Percentiles rank a stretch among this genome's conserved stretches.
phyloP scores from a whole-genome alignment of 345 rosid species.

The Citrus glauca region DNA sequence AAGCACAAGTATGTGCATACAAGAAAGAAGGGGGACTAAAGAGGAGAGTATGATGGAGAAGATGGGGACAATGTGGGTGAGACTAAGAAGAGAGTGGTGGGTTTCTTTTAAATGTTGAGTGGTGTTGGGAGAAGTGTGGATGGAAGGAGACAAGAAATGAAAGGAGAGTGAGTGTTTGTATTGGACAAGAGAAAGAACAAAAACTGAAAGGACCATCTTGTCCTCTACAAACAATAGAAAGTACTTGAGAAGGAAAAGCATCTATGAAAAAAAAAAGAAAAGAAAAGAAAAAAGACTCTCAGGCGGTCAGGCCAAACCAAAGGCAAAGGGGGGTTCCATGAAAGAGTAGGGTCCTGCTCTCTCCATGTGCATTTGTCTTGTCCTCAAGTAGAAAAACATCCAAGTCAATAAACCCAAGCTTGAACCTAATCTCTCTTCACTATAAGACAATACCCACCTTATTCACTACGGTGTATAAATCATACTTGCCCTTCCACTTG shows the following conservation, averaged over 20 bases:
- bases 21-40: background rate
- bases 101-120: constrained; percentile 9
- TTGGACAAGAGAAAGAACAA: constrained; percentile 40
- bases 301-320: background rate
- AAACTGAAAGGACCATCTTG: constrained; percentile 48
- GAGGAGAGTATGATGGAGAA: constrained; percentile 11
- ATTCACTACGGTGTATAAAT: constrained; percentile 14
- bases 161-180: constrained; percentile 26
- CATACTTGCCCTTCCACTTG: constrained; percentile 18
- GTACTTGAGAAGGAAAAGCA: constrained; percentile 22
- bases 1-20: background rate
- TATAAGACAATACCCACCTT: constrained; percentile 28
- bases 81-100: constrained; percentile 7
- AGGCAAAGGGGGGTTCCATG: background rate
- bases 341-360: constrained; percentile 14
- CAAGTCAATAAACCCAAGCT: constrained; percentile 12
- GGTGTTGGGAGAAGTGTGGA: constrained; percentile 27
- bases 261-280: background rate
- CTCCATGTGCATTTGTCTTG: constrained; percentile 56
- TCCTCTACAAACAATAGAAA: constrained; percentile 39
- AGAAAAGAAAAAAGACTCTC: background rate
- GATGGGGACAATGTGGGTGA: constrained; percentile 17
- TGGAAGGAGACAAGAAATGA: constrained; percentile 39
- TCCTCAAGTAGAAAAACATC: constrained; percentile 45
- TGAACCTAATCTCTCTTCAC: constrained; percentile 9